A percentile compares a stretch with the other conserved stretches of the same genome.
Conservation (phyloP, 2,329 filamentous ascomycete genomes). For the Talaromyces marneffei region DNA sequence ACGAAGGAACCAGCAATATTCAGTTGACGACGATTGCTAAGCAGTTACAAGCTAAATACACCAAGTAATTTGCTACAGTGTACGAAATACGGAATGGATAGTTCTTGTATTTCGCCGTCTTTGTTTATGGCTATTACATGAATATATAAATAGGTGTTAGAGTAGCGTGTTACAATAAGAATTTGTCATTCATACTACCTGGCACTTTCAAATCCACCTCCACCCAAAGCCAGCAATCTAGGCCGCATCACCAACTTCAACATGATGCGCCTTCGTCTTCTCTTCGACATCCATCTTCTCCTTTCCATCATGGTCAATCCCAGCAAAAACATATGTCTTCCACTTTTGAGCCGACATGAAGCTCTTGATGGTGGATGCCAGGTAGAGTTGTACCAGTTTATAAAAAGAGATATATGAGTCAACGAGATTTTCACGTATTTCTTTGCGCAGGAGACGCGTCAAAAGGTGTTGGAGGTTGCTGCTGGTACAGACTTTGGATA, state of each 20-base stretch:
- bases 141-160: neutral
- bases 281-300: neutral
- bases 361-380: neutral
- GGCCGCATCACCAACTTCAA: neutral
- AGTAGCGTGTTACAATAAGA: neutral
- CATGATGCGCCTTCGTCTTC: neutral
- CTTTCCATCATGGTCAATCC: neutral
- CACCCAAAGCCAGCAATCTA: neutral
- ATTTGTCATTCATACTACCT: neutral
- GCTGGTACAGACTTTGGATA: constrained; percentile 20
- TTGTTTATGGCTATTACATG: neutral
- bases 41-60: constrained; percentile 64
- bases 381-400: neutral
- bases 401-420: neutral
- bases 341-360: constrained; percentile 1
- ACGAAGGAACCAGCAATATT: constrained; percentile 73
- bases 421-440: constrained; percentile 44
- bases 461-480: constrained; percentile 44
- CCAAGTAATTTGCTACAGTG: constrained; percentile 36
- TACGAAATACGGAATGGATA: neutral
- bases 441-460: constrained; percentile 50
- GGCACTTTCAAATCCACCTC: neutral
- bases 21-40: constrained; percentile 67
- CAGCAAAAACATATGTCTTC: neutral
- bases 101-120: neutral